A percentile compares a stretch with the other conserved stretches of the same genome.
Evolutionary conservation across 352 stramenopile species (phyloP).

Genomic region (Pythium folliculosum): DNA sequence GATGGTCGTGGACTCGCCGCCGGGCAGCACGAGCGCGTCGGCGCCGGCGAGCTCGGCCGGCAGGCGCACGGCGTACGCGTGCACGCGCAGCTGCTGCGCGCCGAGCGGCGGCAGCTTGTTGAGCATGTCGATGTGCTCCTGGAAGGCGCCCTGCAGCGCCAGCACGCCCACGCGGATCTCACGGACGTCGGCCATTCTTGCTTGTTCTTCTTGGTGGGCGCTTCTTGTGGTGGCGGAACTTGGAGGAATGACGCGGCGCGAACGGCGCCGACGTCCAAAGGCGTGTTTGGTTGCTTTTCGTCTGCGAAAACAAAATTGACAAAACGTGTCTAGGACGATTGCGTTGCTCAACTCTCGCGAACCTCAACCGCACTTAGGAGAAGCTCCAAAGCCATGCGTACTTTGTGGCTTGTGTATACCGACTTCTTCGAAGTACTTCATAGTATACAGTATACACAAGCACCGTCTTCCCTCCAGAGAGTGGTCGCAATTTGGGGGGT

Average conservation of each 20-base stretch:
- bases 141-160: constrained; percentile 90
- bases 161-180: constrained; percentile 77
- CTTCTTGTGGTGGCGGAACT: background rate
- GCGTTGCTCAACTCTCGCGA: background rate
- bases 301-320: constrained; percentile 4
- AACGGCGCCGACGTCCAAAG: background rate
- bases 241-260: background rate
- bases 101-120: constrained; percentile 39
- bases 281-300: background rate
- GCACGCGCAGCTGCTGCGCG: constrained; percentile 41
- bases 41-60: constrained; percentile 77
- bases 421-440: too few relatives aligned
- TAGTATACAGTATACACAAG: too few relatives aligned
- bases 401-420: too few relatives aligned
- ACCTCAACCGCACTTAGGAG: background rate
- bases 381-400: background rate
- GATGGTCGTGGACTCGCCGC: constrained; percentile 96
- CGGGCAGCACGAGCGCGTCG: constrained; percentile 94
- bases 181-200: constrained; percentile 16
- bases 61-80: constrained; percentile 74
- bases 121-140: constrained; percentile 90
- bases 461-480: too few relatives aligned
- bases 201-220: background rate
- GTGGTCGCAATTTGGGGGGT: too few relatives aligned
- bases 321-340: background rate